Evolutionary conservation across 257 asterid genomes (phyloP).

Genomic region (Solanum pennellii): DNA sequence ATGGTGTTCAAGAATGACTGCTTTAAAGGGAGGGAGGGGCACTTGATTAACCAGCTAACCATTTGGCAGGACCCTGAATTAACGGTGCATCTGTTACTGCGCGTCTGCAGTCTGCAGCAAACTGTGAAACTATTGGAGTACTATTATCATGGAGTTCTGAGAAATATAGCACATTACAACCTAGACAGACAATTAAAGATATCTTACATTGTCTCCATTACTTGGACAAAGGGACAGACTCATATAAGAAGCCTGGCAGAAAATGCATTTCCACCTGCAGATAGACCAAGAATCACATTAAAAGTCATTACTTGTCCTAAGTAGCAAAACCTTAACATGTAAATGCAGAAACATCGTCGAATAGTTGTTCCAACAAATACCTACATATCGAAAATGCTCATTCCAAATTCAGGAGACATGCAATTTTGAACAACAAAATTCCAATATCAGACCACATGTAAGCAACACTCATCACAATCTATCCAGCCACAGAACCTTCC

Average conservation of each 20-base stretch:
- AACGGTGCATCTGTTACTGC: not conserved
- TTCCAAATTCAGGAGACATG: not conserved
- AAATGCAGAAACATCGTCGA: not conserved
- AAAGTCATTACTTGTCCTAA: not conserved
- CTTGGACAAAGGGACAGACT: not conserved
- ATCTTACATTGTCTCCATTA: not conserved
- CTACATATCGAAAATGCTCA: not conserved
- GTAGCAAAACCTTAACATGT: not conserved
- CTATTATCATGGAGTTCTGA: not conserved
- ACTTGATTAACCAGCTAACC: not conserved
- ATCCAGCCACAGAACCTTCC: not conserved
- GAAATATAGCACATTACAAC: not conserved
- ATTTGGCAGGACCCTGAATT: not conserved
- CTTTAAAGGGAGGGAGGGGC: not conserved
- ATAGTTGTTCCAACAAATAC: not conserved
- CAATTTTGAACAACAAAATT: not conserved
- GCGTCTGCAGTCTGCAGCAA: not conserved
- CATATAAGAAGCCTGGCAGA: not conserved
- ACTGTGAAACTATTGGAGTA: not conserved
- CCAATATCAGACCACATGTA: not conserved
- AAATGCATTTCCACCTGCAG: not conserved
- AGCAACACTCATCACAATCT: not conserved
- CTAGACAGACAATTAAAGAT: not conserved
- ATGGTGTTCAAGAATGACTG: not conserved
- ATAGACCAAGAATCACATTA: not conserved